Percentiles rank a stretch among this genome's conserved stretches.
These are phyloP conservation scores for Cardamine chenopodiifolia DNA, from an alignment of 345 rosid species.

Conservation along the genomic window DNA sequence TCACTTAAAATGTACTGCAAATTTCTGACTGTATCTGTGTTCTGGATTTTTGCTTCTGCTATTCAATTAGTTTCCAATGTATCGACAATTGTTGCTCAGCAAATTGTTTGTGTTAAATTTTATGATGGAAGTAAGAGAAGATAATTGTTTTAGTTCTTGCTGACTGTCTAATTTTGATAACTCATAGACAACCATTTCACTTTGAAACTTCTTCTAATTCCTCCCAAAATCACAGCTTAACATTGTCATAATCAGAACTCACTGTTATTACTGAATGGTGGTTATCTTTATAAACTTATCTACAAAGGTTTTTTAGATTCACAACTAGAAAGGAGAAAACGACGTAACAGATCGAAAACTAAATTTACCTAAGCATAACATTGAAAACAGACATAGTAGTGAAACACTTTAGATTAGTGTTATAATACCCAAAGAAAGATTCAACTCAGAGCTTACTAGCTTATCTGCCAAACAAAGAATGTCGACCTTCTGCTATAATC, in stretches of 20 bases:
- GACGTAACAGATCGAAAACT: background rate
- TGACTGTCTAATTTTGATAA: background rate
- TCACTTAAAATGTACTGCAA: background rate
- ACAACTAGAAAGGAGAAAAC: background rate
- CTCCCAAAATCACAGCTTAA: background rate
- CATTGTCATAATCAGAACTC: background rate
- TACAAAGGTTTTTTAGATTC: conserved; percentile 9
- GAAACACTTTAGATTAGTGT: background rate
- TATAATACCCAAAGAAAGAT: background rate
- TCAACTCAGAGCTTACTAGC: conserved; percentile 62
- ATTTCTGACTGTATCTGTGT: background rate
- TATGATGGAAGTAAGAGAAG: background rate
- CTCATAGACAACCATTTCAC: background rate
- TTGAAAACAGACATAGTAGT: background rate
- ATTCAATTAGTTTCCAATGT: background rate
- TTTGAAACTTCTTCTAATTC: background rate
- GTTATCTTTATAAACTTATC: background rate
- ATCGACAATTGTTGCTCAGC: background rate
- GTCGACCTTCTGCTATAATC: conserved; percentile 90
- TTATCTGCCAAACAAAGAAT: conserved; percentile 71
- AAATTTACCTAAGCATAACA: background rate
- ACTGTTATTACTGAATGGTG: background rate
- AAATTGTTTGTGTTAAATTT: background rate
- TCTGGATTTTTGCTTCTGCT: conserved; percentile 8
- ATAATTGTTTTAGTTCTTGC: background rate